These are phyloP conservation scores for Saccharomyces paradoxus DNA, from an alignment of 805 yeast species.

Conservation along the genomic window DNA sequence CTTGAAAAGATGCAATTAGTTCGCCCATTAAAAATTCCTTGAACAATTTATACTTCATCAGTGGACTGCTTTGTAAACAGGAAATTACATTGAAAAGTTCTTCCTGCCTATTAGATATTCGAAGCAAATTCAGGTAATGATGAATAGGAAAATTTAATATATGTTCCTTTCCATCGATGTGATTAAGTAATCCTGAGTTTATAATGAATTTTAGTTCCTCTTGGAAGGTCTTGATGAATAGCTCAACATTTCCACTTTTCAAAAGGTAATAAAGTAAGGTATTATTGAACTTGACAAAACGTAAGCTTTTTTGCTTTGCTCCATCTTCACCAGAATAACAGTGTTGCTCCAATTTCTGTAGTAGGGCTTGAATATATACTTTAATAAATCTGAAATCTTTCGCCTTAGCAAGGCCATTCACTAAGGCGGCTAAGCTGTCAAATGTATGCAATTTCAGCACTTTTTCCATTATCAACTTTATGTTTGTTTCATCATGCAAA, in stretches of 20 bases:
- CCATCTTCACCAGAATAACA: not conserved
- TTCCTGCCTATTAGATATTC: conserved; percentile 19
- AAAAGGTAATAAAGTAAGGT: conserved; percentile 15
- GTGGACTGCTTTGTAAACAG: conserved; percentile 7
- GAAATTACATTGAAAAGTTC: conserved; percentile 18
- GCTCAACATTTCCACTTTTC: conserved; percentile 12
- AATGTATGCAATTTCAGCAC: conserved; percentile 20
- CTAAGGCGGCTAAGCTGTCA: conserved; percentile 12
- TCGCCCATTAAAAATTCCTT: conserved; percentile 17
- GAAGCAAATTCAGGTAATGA: conserved; percentile 5
- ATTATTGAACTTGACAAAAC: conserved; percentile 17
- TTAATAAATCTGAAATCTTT: conserved; percentile 16
- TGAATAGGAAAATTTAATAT: conserved; percentile 6
- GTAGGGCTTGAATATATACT: conserved; percentile 16
- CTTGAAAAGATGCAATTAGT: conserved; percentile 15
- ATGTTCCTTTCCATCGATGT: not conserved
- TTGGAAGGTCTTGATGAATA: conserved; percentile 17
- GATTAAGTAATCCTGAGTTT: not conserved
- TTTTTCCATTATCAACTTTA: conserved; percentile 6
- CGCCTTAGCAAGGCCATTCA: conserved; percentile 9
- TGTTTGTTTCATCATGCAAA: conserved; percentile 10
- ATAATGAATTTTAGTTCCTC: conserved; percentile 6
- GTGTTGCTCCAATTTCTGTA: conserved; percentile 11
- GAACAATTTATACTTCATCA: conserved; percentile 10
- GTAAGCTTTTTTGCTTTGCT: not conserved